These are phyloP conservation scores for Pichia norvegensis DNA, from an alignment of 1,139 yeast species.

Conservation along the genomic window DNA sequence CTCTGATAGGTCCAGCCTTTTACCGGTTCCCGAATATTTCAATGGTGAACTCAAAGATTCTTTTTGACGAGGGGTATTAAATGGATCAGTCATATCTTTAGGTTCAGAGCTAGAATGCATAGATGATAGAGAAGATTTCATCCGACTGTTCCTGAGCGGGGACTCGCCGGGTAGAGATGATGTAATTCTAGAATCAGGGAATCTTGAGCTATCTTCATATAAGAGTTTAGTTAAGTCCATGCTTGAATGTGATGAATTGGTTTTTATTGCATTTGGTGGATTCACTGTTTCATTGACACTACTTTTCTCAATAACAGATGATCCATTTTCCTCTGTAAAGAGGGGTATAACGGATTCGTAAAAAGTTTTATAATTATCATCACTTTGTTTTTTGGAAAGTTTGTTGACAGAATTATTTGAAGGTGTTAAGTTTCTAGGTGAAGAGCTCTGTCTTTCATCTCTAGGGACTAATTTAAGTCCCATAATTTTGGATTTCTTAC, in stretches of 20 bases:
- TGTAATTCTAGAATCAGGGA: conserved; percentile 7
- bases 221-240: conserved; percentile 8
- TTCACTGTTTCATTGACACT: background rate
- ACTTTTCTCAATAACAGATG: background rate
- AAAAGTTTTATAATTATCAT: conserved; percentile 19
- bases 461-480: conserved; percentile 17
- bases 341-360: conserved; percentile 29
- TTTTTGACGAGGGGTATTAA: background rate
- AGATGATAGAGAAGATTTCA: background rate
- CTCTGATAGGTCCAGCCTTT: background rate
- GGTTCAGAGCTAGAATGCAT: background rate
- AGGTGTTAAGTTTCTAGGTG: background rate
- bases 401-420: background rate
- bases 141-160: background rate
- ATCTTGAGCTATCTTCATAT: conserved; percentile 12
- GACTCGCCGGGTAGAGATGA: conserved; percentile 1
- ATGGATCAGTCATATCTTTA: background rate
- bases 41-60: conserved; percentile 14
- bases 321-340: conserved; percentile 4
- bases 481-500: conserved; percentile 22
- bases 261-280: conserved; percentile 3
- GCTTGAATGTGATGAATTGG: conserved; percentile 5
- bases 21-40: conserved; percentile 21
- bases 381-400: conserved; percentile 3
- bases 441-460: conserved; percentile 1